Evolutionary conservation across 257 asterid species (phyloP), one percentile per base, ranked within the genome.

Genomic region (Misopates orontium): DNA sequence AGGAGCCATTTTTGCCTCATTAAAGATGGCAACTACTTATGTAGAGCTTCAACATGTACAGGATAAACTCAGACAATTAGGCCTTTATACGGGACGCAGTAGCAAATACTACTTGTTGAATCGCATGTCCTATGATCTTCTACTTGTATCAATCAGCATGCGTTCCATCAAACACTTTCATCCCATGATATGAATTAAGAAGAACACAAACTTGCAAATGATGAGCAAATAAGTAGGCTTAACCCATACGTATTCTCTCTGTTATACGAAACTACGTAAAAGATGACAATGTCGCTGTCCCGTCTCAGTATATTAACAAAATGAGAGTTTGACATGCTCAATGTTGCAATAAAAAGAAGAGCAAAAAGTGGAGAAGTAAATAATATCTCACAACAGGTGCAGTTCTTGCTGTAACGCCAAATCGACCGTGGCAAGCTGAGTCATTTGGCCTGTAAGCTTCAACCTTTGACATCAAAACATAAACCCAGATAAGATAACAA

Each of bases 391-490:
- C 98, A 69, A 84, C 90, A 45, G 96, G 97, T 19, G 99, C 99
- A 17, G 99, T 94, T 73, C 99, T 83, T 62, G 95, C 77, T 73
- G 99, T 94, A 58, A 87, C 59, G 54, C 99, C 99, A 61, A 88
- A 90, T 62, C 99, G 77, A 21, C 85, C 96, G 41, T 94, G 97
- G 79, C 95, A 88, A 78, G 99, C 97, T 17, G 99, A 86, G 91
- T 93, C 99, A 77, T 90, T 74, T 23, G 84, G 90, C 80, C 95
- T 82, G 62, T 94, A 94, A 70, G 99, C 97, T 86, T 94, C 99
- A 66, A 94, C 99, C 97, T 94, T 71, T 67, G 8, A 40, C 49
- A 59, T 60, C 54, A 64, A 71, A 64, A 49, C 65, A 75, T 47
- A 25, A 59, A 19, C 45, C 24, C 20, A 41, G 4, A 69, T 60